These are phyloP conservation scores for Lenzites betulinus DNA, from an alignment of 768 basidiomycete genomes.

Conservation along the genomic window DNA sequence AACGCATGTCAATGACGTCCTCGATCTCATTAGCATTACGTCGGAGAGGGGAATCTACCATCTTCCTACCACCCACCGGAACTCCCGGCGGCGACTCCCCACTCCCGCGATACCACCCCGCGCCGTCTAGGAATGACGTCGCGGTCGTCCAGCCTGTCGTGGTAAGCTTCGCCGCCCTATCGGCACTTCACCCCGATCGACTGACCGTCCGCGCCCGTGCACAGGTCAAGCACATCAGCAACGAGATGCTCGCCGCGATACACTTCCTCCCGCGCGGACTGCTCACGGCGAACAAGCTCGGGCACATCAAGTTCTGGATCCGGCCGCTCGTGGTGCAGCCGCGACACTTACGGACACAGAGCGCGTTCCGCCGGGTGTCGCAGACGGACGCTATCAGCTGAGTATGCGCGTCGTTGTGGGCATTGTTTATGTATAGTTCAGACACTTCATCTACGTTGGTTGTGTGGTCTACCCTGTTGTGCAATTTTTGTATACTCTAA, in stretches of 20 bases:
- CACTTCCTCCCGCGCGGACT: conserved; percentile 77
- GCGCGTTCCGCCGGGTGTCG: conserved; percentile 22
- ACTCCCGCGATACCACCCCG: conserved; percentile 72
- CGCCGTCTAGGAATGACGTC: conserved; percentile 89
- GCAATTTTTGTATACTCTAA: conserved; percentile 7
- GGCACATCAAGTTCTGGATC: conserved; percentile 84
- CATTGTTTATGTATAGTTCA: neutral
- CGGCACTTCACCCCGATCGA: neutral
- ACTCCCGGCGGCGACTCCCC: conserved; percentile 43
- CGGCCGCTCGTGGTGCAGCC: conserved; percentile 58
- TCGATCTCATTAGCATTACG: conserved; percentile 72
- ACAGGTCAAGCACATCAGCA: conserved; percentile 80
- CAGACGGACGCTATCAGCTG: conserved; percentile 15
- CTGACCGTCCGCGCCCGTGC: too few relatives aligned
- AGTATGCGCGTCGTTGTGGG: neutral
- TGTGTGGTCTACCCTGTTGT: neutral
- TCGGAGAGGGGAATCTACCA: conserved; percentile 50
- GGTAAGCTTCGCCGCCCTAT: conserved; percentile 44
- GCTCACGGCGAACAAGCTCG: conserved; percentile 75
- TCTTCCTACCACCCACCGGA: conserved; percentile 50
- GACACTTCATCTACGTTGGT: neutral
- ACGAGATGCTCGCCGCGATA: conserved; percentile 75
- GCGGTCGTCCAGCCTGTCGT: conserved; percentile 89
- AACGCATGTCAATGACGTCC: conserved; percentile 78
- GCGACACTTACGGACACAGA: conserved; percentile 30